These are phyloP conservation scores for Phytophthora meadii DNA, from an alignment of 352 stramenopile species.

Conservation along the genomic window DNA sequence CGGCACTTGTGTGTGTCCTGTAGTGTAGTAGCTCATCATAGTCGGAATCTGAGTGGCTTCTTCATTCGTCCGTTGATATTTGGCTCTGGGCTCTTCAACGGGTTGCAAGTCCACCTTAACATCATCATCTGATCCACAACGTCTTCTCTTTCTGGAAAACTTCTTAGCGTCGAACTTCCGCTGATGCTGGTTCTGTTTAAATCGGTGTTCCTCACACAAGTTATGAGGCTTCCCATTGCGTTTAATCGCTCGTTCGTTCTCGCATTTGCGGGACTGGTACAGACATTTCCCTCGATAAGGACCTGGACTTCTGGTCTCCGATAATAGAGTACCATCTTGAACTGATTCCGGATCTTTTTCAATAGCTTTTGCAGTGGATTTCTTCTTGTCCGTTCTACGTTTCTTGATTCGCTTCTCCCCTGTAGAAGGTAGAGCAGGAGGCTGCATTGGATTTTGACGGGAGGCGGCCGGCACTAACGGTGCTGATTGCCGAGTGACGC, in stretches of 20 bases:
- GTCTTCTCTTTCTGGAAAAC: slow-evolving; percentile 59
- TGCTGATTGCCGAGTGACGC: slow-evolving; percentile 30
- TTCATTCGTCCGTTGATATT: slow-evolving; percentile 16
- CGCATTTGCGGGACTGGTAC: slow-evolving; percentile 83
- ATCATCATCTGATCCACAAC: slow-evolving; percentile 38
- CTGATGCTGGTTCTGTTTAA: slow-evolving; percentile 85
- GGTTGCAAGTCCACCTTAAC: slow-evolving; percentile 2
- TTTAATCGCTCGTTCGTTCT: slow-evolving; percentile 83
- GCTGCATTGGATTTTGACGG: slow-evolving; percentile 20
- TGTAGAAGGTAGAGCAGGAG: background rate
- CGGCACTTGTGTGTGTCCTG: slow-evolving; percentile 5
- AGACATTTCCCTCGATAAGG: slow-evolving; percentile 71
- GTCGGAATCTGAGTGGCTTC: slow-evolving; percentile 7
- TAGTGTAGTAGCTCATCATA: slow-evolving; percentile 14
- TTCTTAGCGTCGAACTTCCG: slow-evolving; percentile 87
- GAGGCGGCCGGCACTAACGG: background rate
- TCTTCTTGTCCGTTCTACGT: slow-evolving; percentile 13
- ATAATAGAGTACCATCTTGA: background rate
- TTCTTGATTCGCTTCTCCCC: slow-evolving; percentile 12
- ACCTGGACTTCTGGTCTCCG: slow-evolving; percentile 15
- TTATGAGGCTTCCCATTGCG: slow-evolving; percentile 83
- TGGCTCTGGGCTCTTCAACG: slow-evolving; percentile 3
- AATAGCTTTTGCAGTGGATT: slow-evolving; percentile 1
- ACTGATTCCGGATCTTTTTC: background rate
- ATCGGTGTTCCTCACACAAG: slow-evolving; percentile 76